Percentiles rank a stretch among this genome's conserved stretches.
Evolutionary conservation across 306 rosid species (phyloP).

Genomic region (Gillenia trifoliata): DNA sequence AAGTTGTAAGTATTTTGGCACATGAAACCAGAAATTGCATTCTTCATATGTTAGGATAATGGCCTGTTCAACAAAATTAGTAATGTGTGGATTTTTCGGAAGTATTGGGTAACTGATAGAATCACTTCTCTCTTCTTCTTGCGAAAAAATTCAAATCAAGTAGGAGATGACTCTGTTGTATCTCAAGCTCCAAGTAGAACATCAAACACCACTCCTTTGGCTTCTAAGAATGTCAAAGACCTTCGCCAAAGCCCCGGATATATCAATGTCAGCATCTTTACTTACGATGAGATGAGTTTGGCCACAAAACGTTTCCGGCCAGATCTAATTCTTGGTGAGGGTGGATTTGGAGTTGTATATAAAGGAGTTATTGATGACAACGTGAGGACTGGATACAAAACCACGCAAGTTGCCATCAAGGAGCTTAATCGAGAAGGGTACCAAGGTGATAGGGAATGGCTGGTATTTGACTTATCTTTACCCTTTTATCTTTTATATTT

Average conservation of each 20-base stretch:
- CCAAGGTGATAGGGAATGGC: slow-evolving; percentile 99
- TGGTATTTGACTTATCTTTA: slow-evolving; percentile 38
- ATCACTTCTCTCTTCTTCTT: not conserved
- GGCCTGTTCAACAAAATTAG: not conserved
- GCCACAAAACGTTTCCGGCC: slow-evolving; percentile 83
- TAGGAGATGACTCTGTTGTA: slow-evolving; percentile 33
- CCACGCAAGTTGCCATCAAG: slow-evolving; percentile 78
- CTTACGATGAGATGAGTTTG: slow-evolving; percentile 63
- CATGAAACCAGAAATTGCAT: not conserved
- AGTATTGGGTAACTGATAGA: not conserved
- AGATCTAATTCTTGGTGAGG: slow-evolving; percentile 83
- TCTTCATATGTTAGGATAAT: not conserved
- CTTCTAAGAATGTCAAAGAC: slow-evolving; percentile 61
- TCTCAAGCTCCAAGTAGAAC: slow-evolving; percentile 14
- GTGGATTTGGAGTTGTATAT: slow-evolving; percentile 96
- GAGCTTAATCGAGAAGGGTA: slow-evolving; percentile 95
- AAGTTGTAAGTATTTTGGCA: too few relatives aligned
- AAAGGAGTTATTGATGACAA: slow-evolving; percentile 74
- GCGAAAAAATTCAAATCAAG: slow-evolving; percentile 13
- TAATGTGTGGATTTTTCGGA: not conserved
- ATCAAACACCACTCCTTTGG: slow-evolving; percentile 21
- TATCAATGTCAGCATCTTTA: slow-evolving; percentile 64
- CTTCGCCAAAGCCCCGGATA: slow-evolving; percentile 64
- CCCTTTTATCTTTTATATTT: slow-evolving; percentile 9
- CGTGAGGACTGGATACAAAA: slow-evolving; percentile 56